A percentile compares a stretch with the other conserved stretches of the same genome.
Evolutionary conservation across 2,329 filamentous ascomycete species (phyloP).

Genomic region (Colletotrichum chrysophilum): DNA sequence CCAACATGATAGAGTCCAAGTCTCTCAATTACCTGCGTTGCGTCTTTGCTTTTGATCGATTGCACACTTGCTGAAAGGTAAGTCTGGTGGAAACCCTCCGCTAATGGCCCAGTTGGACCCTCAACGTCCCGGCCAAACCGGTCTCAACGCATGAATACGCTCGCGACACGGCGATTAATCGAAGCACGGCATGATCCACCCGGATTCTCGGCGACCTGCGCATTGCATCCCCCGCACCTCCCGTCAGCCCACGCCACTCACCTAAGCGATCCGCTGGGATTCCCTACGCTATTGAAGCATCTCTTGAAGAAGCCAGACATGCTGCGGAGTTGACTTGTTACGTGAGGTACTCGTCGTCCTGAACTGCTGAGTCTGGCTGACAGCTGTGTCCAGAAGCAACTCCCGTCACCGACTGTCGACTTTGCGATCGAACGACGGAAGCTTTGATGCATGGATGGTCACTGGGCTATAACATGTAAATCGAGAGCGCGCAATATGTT

Average conservation of each 20-base stretch:
- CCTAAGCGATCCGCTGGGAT: neutral
- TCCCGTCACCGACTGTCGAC: neutral
- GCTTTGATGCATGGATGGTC: neutral
- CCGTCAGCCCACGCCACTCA: neutral
- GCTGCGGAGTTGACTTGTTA: neutral
- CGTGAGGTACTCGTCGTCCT: neutral
- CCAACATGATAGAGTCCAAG: neutral
- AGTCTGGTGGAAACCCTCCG: neutral
- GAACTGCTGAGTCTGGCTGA: neutral
- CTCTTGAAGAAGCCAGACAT: neutral
- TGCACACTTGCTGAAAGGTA: neutral
- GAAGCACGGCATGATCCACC: neutral
- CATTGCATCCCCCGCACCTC: neutral
- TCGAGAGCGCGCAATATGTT: neutral
- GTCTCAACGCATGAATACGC: neutral
- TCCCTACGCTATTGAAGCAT: neutral
- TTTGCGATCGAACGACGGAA: neutral
- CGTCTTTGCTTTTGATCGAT: neutral
- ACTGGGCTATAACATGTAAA: neutral
- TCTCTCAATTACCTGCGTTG: neutral
- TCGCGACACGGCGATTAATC: neutral
- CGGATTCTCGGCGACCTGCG: neutral
- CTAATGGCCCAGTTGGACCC: conserved; percentile 9
- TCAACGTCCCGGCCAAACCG: neutral
- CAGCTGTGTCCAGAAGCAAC: neutral